A percentile compares a stretch with the other conserved stretches of the same genome.
Evolutionary conservation across 495 filamentous ascomycete species (phyloP).

Genomic region (Tuber melanosporum): DNA sequence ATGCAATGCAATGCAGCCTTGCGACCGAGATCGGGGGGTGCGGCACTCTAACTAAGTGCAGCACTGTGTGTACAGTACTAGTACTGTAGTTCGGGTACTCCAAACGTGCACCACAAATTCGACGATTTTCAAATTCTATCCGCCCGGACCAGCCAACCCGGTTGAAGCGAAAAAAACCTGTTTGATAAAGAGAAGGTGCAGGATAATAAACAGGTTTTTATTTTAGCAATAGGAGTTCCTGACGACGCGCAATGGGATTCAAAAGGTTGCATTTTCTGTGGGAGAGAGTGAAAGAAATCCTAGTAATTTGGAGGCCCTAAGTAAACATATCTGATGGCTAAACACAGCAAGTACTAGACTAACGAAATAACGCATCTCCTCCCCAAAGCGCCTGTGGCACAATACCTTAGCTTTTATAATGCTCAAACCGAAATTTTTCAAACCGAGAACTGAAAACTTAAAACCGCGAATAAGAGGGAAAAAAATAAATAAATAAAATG

Average conservation of each 20-base stretch:
- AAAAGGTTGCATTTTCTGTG: too few species aligned
- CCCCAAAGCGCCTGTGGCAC: neutral
- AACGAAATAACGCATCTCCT: neutral
- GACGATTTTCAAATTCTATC: too few species aligned
- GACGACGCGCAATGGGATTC: too few species aligned
- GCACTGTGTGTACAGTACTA: too few species aligned
- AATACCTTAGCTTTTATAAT: constrained; percentile 12
- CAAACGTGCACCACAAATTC: too few species aligned
- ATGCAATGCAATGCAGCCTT: neutral
- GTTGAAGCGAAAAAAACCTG: too few species aligned
- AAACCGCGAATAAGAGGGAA: neutral
- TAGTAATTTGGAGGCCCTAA: neutral
- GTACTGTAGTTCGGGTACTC: too few species aligned
- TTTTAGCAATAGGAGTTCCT: too few species aligned
- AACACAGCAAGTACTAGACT: neutral
- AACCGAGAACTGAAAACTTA: neutral
- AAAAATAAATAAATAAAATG: neutral
- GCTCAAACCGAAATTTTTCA: constrained; percentile 4
- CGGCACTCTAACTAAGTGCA: neutral
- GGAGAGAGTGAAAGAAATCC: neutral
- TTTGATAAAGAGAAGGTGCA: too few species aligned
- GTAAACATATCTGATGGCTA: neutral
- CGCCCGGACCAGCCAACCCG: too few species aligned
- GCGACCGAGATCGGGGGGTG: neutral
- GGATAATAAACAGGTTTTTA: too few species aligned